A percentile compares a stretch with the other conserved stretches of the same genome.
phyloP scores from a whole-genome alignment of 169 alveolate species.

The Cryptosporidium muris region DNA sequence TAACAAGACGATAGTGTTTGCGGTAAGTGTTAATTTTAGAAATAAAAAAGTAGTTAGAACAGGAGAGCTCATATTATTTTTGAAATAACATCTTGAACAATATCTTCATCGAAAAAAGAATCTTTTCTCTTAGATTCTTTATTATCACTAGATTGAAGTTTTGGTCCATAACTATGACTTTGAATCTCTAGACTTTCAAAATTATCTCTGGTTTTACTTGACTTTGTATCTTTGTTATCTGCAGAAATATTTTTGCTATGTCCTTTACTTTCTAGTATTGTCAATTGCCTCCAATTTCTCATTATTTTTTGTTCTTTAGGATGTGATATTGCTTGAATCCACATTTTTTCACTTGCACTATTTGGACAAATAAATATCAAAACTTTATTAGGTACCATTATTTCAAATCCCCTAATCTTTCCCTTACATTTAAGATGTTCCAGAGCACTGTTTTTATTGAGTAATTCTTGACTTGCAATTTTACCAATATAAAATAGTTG shows the following conservation, averaged over 20 bases:
- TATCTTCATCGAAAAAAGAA: background rate
- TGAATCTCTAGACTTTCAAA: background rate
- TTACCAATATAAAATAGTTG: too few species aligned
- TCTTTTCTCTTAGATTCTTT: background rate
- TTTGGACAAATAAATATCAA: constrained; percentile 50
- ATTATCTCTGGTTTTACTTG: background rate
- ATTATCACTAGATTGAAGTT: background rate
- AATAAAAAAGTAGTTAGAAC: background rate
- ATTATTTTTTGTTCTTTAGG: constrained; percentile 19
- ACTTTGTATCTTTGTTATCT: background rate
- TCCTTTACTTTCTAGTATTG: background rate
- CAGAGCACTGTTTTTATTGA: too few species aligned
- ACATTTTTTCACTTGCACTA: constrained; percentile 55
- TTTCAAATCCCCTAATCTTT: too few species aligned
- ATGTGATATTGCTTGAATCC: constrained; percentile 23
- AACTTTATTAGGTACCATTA: too few species aligned
- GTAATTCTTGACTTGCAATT: too few species aligned
- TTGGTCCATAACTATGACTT: background rate
- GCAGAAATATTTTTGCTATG: background rate
- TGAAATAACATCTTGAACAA: background rate
- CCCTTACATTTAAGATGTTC: too few species aligned
- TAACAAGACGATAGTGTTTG: too few species aligned
- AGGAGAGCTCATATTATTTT: background rate
- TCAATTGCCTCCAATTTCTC: constrained; percentile 55
- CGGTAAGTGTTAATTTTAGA: too few species aligned